Percentiles rank a stretch among this genome's conserved stretches.
These are phyloP conservation scores for Dothistroma septosporum DNA, from an alignment of 2,329 filamentous ascomycete species.

Conservation along the genomic window DNA sequence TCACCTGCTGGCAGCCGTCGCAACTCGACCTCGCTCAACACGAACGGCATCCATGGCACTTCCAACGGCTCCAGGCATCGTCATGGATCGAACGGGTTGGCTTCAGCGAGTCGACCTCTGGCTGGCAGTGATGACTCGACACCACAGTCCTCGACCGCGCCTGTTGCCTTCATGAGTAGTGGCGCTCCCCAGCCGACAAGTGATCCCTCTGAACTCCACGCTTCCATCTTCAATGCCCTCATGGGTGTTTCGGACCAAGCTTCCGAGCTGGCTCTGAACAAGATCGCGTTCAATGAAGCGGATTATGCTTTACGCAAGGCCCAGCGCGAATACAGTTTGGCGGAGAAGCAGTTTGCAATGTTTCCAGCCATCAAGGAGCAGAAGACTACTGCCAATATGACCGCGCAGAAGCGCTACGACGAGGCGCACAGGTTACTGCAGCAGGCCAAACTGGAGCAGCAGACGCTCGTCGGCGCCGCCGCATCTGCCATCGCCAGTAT, in stretches of 20 bases:
- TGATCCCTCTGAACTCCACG: not conserved
- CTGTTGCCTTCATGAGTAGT: not conserved
- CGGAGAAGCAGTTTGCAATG: not conserved
- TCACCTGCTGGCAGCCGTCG: not conserved
- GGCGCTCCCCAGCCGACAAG: not conserved
- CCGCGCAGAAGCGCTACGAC: not conserved
- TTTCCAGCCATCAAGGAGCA: slow-evolving; percentile 6
- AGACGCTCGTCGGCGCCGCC: not conserved
- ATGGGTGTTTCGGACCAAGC: not conserved
- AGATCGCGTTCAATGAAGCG: not conserved
- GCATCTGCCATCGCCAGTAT: not conserved
- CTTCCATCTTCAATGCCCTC: not conserved
- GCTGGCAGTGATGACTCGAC: not conserved
- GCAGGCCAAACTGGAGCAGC: not conserved
- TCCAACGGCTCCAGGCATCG: not conserved
- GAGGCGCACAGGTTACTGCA: not conserved
- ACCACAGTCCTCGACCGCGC: not conserved
- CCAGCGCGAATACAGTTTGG: not conserved
- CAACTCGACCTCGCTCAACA: not conserved
- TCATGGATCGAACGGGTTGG: not conserved
- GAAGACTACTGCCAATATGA: not conserved
- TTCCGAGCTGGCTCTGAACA: not conserved
- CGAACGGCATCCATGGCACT: not conserved
- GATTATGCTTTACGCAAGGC: not conserved
- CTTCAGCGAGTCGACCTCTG: not conserved